phyloP scores from a whole-genome alignment of 768 basidiomycete species.

The Pleurotus platypus region DNA sequence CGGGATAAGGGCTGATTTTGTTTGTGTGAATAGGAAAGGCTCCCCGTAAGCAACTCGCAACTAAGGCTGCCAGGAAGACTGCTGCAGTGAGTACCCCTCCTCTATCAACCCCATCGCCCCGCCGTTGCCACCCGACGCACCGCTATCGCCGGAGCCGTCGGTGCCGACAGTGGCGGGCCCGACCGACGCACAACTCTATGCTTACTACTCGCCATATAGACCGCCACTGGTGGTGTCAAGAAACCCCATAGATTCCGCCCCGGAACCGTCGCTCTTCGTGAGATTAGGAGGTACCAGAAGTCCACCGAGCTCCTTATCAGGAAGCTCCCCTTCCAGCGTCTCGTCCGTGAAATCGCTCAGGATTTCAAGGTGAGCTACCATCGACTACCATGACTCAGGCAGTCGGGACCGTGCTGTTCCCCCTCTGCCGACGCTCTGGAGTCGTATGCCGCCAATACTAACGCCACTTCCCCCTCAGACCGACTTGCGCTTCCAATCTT shows the following conservation, averaged over 20 bases:
- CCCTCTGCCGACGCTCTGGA: too few relatives aligned
- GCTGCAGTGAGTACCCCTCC: slow-evolving; percentile 51
- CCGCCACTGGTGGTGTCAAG: slow-evolving; percentile 96
- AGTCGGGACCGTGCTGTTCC: too few relatives aligned
- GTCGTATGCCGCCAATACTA: too few relatives aligned
- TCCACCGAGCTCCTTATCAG: slow-evolving; percentile 98
- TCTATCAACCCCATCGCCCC: slow-evolving; percentile 6
- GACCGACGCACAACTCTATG: slow-evolving; percentile 8
- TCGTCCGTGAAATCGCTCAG: slow-evolving; percentile 96
- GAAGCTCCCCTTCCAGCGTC: slow-evolving; percentile 99
- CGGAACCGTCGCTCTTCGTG: slow-evolving; percentile 98
- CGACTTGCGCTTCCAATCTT: slow-evolving; percentile 93
- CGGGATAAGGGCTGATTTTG: slow-evolving; percentile 9
- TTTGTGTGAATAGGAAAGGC: slow-evolving; percentile 62
- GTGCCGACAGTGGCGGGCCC: slow-evolving; percentile 14
- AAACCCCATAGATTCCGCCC: slow-evolving; percentile 98
- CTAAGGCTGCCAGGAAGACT: slow-evolving; percentile 93
- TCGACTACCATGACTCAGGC: slow-evolving; percentile 6
- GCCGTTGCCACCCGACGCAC: slow-evolving; percentile 23
- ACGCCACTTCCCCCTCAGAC: slow-evolving; percentile 40
- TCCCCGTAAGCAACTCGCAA: slow-evolving; percentile 91
- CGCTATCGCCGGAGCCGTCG: slow-evolving; percentile 14
- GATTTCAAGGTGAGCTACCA: slow-evolving; percentile 76
- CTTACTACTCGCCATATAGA: slow-evolving; percentile 30
- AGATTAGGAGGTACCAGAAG: slow-evolving; percentile 98